Evolutionary conservation across 192 early-diverging fungal genomes (phyloP).

Genomic region (Backusella mclennaniae): DNA sequence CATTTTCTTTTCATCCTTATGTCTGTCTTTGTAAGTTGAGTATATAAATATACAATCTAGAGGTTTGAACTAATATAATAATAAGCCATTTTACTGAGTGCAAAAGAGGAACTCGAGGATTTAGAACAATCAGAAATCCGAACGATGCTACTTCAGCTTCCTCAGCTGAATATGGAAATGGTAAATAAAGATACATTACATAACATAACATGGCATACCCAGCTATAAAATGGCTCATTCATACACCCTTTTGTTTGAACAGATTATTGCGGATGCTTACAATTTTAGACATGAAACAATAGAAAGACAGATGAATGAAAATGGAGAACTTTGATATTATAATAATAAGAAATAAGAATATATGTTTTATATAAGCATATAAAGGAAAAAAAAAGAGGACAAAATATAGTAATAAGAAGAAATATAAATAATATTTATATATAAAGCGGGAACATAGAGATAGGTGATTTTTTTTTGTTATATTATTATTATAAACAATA

Average conservation of each 20-base stretch:
- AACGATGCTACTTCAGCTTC: conserved; percentile 75
- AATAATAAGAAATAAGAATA: background rate
- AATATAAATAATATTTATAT: background rate
- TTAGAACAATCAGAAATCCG: conserved; percentile 89
- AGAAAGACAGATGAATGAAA: conserved; percentile 55
- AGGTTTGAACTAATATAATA: background rate
- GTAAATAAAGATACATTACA: conserved; percentile 21
- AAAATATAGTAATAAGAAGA: background rate
- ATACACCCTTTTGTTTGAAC: background rate
- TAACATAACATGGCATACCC: background rate
- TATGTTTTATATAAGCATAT: background rate
- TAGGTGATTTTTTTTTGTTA: background rate
- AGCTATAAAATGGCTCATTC: no score
- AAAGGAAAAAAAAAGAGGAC: background rate
- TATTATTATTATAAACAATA: background rate
- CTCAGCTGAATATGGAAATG: conserved; percentile 63
- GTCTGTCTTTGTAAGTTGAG: conserved; percentile 65
- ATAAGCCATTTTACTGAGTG: conserved; percentile 64
- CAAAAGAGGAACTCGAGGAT: conserved; percentile 81
- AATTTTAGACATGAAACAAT: conserved; percentile 67
- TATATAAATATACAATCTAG: background rate
- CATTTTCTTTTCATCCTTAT: conserved; percentile 78
- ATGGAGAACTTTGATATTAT: conserved; percentile 2
- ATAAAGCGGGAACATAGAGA: background rate
- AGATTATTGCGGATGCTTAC: conserved; percentile 66